A percentile compares a stretch with the other conserved stretches of the same genome.
These are phyloP conservation scores for Globisporangium parvum DNA, from an alignment of 352 stramenopile genomes.

Conservation along the genomic window DNA sequence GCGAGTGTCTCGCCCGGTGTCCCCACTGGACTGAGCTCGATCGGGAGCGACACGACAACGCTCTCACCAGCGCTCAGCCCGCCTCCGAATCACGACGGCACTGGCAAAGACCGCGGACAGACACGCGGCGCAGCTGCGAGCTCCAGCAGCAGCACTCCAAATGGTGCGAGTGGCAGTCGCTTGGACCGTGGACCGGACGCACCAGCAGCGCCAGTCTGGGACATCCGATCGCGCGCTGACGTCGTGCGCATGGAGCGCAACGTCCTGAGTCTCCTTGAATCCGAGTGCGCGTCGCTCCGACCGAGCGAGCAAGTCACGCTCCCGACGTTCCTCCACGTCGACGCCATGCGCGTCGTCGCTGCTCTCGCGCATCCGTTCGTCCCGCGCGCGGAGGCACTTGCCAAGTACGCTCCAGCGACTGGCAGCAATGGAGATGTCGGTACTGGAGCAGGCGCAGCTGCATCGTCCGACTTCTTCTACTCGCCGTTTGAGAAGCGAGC, in stretches of 20 bases:
- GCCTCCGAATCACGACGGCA: not conserved
- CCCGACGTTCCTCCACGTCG: slow-evolving; percentile 47
- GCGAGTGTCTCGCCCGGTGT: slow-evolving; percentile 7
- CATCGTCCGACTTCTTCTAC: slow-evolving; percentile 48
- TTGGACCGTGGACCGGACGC: not conserved
- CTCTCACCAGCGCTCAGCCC: not conserved
- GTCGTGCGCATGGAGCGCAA: slow-evolving; percentile 48
- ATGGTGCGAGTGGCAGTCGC: not conserved
- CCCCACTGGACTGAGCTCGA: not conserved
- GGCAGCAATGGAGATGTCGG: no score
- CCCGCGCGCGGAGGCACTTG: slow-evolving; percentile 24
- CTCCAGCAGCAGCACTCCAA: not conserved
- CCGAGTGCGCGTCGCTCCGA: slow-evolving; percentile 45
- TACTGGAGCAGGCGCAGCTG: no score
- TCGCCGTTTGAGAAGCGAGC: slow-evolving; percentile 52
- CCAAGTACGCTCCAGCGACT: slow-evolving; percentile 17
- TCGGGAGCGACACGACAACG: not conserved
- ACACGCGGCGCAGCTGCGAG: no score
- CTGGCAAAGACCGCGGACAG: not conserved
- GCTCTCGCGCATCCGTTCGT: slow-evolving; percentile 35
- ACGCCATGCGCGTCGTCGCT: slow-evolving; percentile 34
- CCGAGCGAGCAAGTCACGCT: slow-evolving; percentile 49
- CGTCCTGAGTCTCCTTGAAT: slow-evolving; percentile 45
- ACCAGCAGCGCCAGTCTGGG: slow-evolving; percentile 27
- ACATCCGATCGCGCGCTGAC: slow-evolving; percentile 52